Percentiles rank a stretch among this genome's conserved stretches.
These are phyloP conservation scores for Conringia planisiliqua DNA, from an alignment of 345 rosid species.

Conservation along the genomic window DNA sequence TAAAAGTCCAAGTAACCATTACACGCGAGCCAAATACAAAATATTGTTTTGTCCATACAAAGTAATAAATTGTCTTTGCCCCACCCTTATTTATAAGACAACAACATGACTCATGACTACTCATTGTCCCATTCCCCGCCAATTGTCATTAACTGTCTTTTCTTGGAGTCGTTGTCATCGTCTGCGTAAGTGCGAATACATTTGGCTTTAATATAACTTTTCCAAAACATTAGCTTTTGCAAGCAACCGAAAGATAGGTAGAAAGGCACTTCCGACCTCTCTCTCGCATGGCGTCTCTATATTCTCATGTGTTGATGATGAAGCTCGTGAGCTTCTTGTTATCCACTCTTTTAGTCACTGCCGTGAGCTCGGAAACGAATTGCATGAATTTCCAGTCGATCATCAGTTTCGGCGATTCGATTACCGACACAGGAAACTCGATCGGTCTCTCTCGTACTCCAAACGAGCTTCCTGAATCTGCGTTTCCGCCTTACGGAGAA, in stretches of 20 bases:
- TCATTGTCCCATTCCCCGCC: not conserved
- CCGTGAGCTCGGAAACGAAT: not conserved
- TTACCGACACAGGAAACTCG: slow-evolving; percentile 51
- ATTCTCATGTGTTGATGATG: not conserved
- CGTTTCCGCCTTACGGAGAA: slow-evolving; percentile 44
- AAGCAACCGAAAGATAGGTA: not conserved
- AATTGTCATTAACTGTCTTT: not conserved
- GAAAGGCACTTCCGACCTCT: not conserved
- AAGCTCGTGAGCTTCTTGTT: not conserved
- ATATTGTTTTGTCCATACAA: not conserved
- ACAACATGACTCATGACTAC: not conserved
- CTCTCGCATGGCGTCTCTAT: slow-evolving; percentile 5
- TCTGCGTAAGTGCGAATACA: not conserved
- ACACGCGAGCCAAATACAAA: not conserved
- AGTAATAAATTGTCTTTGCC: not conserved
- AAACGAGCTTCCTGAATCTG: not conserved
- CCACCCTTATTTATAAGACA: not conserved
- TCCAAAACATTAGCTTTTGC: not conserved
- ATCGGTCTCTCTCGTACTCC: slow-evolving; percentile 2
- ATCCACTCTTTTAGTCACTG: not conserved
- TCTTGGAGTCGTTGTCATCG: not conserved
- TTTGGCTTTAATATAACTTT: not conserved
- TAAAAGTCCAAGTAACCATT: not conserved
- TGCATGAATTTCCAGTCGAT: slow-evolving; percentile 25
- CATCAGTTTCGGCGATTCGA: slow-evolving; percentile 59